phyloP scores from a whole-genome alignment of 148 eudicot species.

The Dianthus caryophyllus region DNA sequence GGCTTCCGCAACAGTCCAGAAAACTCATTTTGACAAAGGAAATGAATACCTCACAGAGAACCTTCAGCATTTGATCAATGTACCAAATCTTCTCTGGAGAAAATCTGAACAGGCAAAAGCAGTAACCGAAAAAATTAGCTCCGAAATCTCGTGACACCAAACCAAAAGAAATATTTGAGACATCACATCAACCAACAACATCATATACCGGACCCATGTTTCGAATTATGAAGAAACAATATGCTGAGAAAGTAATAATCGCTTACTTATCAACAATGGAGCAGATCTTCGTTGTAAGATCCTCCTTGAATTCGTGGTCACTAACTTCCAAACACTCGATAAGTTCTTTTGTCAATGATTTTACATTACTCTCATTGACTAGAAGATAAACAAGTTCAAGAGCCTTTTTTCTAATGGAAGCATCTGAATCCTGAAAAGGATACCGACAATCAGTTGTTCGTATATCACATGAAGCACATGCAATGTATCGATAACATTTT shows the following conservation, averaged over 20 bases:
- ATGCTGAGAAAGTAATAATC: background rate
- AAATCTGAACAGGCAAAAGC: slow-evolving; percentile 52
- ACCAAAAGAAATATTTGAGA: background rate
- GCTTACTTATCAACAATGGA: slow-evolving; percentile 97
- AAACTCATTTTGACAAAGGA: slow-evolving; percentile 12
- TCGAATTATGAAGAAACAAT: background rate
- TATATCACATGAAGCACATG: background rate
- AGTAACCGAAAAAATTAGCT: slow-evolving; percentile 4
- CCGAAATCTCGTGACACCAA: background rate
- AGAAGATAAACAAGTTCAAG: slow-evolving; percentile 93
- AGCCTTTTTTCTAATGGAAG: slow-evolving; percentile 95
- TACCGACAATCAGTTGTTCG: background rate
- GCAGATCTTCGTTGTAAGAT: slow-evolving; percentile 90
- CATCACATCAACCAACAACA: background rate
- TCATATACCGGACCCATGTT: background rate
- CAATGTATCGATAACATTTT: background rate
- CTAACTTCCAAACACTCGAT: slow-evolving; percentile 84
- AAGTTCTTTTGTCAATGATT: slow-evolving; percentile 82
- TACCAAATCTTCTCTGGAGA: slow-evolving; percentile 89
- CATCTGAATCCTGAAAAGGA: slow-evolving; percentile 84
- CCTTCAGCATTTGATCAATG: slow-evolving; percentile 99
- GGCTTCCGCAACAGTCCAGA: background rate
- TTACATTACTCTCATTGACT: slow-evolving; percentile 88
- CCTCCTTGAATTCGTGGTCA: slow-evolving; percentile 84
- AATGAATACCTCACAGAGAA: slow-evolving; percentile 80